Conservation (phyloP, 2,329 filamentous ascomycete species). For the Apiospora saccharicola region DNA sequence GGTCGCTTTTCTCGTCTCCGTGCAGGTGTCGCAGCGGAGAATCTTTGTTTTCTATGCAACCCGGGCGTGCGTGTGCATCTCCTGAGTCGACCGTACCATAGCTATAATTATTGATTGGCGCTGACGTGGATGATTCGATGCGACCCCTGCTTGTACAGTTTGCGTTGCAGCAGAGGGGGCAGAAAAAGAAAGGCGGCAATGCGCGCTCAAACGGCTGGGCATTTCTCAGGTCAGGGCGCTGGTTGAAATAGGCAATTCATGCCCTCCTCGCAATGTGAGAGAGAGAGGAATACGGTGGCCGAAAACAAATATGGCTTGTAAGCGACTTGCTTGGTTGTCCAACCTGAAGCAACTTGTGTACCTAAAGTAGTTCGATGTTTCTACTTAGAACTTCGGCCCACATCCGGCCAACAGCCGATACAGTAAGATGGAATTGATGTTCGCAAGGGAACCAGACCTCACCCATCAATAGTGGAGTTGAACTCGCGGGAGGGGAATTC, state of each 20-base stretch:
- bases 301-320: background rate
- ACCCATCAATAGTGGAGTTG: background rate
- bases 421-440: conserved; percentile 4
- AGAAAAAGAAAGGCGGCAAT: background rate
- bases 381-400: background rate
- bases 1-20: background rate
- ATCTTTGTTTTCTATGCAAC: background rate
- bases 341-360: conserved; percentile 13
- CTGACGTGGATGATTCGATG: conserved; percentile 13
- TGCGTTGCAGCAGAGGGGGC: background rate
- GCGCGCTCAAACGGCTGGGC: conserved; percentile 2
- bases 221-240: background rate
- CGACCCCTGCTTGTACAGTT: background rate
- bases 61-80: background rate
- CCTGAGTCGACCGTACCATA: background rate
- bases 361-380: background rate
- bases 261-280: background rate
- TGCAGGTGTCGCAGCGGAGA: background rate
- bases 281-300: background rate
- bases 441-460: background rate
- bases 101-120: conserved; percentile 11
- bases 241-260: background rate
- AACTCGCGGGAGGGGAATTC: background rate
- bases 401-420: background rate
- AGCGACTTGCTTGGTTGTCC: background rate